Evolutionary conservation across 495 filamentous ascomycete species (phyloP).

Genomic region (Arthonia radiata): DNA sequence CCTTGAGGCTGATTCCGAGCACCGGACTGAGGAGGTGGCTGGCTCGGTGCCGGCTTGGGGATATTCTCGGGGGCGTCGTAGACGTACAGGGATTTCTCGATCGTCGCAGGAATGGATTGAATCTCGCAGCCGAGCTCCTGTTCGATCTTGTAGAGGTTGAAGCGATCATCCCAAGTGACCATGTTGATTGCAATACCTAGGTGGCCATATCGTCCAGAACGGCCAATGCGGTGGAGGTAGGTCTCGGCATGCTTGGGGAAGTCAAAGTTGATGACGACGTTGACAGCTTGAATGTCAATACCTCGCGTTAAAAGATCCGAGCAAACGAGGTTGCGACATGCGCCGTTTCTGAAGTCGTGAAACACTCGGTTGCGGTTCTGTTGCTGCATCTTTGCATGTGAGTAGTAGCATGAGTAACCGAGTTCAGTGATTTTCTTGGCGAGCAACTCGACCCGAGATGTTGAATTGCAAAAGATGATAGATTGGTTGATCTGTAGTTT

Average conservation of each 20-base stretch:
- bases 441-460: constrained; percentile 86
- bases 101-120: constrained; percentile 72
- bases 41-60: too few species aligned
- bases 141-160: constrained; percentile 97
- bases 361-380: constrained; percentile 93
- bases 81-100: constrained; percentile 95
- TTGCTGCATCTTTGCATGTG: constrained; percentile 96
- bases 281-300: constrained; percentile 98
- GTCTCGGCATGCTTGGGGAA: constrained; percentile 99
- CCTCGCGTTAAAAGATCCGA: constrained; percentile 93
- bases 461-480: constrained; percentile 99
- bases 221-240: constrained; percentile 94
- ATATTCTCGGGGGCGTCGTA: constrained; percentile 92
- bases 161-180: constrained; percentile 97
- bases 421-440: constrained; percentile 99
- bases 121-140: constrained; percentile 95
- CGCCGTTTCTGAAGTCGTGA: constrained; percentile 95
- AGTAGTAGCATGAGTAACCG: constrained; percentile 98
- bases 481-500: constrained; percentile 99
- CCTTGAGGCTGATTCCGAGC: too few species aligned
- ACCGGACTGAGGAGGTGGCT: too few species aligned
- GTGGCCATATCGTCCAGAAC: constrained; percentile 91
- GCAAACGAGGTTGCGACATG: constrained; percentile 93
- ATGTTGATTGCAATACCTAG: constrained; percentile 94
- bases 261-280: constrained; percentile 99